Evolutionary conservation across 768 basidiomycete genomes (phyloP), one percentile per base, ranked within the genome.

Genomic region (Hypholoma fasciculare): DNA sequence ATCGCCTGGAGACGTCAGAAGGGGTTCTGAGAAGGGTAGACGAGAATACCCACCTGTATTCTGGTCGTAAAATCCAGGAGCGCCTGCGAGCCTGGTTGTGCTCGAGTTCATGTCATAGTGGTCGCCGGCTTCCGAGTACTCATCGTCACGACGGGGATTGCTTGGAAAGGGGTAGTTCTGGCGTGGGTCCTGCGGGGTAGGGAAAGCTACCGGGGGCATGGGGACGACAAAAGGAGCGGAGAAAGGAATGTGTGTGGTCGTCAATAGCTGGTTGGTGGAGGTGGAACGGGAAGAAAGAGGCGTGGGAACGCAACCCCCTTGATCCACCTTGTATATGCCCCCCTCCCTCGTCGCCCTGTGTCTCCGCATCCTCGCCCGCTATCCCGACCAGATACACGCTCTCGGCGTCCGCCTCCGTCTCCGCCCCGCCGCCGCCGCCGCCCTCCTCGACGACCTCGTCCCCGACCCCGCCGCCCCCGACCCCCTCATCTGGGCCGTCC

Each of bases 401-500:
- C 76, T 77, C 48, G 73, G 71, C 26, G 26, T 63, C 44, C 74
- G 78, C 30, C 65, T 84, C 51, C 65, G 55, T 36, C 81, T 81
- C 64, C 69, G 69, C 6, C 62, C 56, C 23, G 79, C 80, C 63
- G 66, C 65, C 9, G 61, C 64, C 6, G 52, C 62, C 12, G 71
- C 77, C 53, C 65, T 79, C 47, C 66, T 81, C n/a, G 70, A 68
- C 26, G 74, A 76, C 8, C 71, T 70, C 46, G 64, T 71, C 49
- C 48, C 66, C 4, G 65, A 62, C 56, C 65, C 60, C 19, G 50
- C 57, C 30, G 53, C 61, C 0, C 67, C 81, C 1, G 82, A 88
- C 62, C 87, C 89, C 1, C 73, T 78, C 11, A 71, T 88, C 13
- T 91, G 89, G 88, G 82, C 79, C 0, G 73, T 80, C 17, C 57